Evolutionary conservation across 768 basidiomycete species (phyloP).

Genomic region (Suillus hirtellus): DNA sequence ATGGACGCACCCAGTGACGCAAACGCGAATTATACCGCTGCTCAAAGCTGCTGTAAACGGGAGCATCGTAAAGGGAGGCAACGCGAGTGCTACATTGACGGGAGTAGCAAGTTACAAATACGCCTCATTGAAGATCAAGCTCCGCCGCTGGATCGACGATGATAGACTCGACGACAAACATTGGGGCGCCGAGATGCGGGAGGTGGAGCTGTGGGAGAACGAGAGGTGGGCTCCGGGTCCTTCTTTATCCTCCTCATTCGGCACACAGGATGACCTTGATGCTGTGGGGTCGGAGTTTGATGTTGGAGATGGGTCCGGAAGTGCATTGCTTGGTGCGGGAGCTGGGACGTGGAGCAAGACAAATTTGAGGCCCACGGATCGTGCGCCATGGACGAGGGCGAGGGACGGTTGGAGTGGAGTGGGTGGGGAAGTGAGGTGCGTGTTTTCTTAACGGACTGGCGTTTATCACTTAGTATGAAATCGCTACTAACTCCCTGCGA

Average conservation of each 20-base stretch:
- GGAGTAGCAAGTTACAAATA: neutral
- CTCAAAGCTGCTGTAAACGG: conserved; percentile 17
- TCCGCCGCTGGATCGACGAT: conserved; percentile 53
- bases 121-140: conserved; percentile 16
- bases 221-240: conserved; percentile 52
- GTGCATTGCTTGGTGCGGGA: conserved; percentile 6
- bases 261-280: neutral
- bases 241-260: neutral
- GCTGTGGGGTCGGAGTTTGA: conserved; percentile 11
- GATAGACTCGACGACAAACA: conserved; percentile 62
- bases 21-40: conserved; percentile 28
- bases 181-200: conserved; percentile 64
- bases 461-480: neutral
- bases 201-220: conserved; percentile 82
- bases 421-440: conserved; percentile 62
- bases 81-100: neutral
- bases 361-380: conserved; percentile 43
- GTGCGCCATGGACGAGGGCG: conserved; percentile 69
- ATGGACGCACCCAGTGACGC: conserved; percentile 51
- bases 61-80: neutral
- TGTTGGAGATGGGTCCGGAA: neutral
- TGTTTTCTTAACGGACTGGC: conserved; percentile 16
- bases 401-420: conserved; percentile 71
- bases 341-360: conserved; percentile 38
- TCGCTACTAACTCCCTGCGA: conserved; percentile 11